Percentiles rank a stretch among this genome's conserved stretches.
Conservation (phyloP, 2,329 filamentous ascomycete genomes). For the Cercospora zeina region DNA sequence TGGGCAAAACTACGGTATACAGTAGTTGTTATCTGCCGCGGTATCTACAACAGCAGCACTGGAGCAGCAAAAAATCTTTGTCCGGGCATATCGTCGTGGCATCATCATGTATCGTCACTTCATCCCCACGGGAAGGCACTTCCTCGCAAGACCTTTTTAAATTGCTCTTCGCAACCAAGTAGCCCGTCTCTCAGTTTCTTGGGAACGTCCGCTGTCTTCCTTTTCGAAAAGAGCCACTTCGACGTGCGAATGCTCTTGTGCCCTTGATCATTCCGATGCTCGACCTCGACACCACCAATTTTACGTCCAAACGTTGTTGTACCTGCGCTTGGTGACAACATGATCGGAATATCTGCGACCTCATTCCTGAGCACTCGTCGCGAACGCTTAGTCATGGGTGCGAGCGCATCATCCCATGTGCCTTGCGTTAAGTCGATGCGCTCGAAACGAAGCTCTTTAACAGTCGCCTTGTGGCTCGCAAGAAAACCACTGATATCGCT, state of each 20-base stretch:
- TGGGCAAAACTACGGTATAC: slow-evolving; percentile 5
- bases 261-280: slow-evolving; percentile 15
- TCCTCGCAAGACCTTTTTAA: slow-evolving; percentile 34
- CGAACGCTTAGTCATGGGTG: slow-evolving; percentile 59
- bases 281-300: slow-evolving; percentile 28
- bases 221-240: slow-evolving; percentile 28
- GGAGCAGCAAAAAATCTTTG: background rate
- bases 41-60: slow-evolving; percentile 3
- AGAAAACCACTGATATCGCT: slow-evolving; percentile 71
- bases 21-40: slow-evolving; percentile 3
- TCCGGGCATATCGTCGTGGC: slow-evolving; percentile 8
- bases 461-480: slow-evolving; percentile 62
- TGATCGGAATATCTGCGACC: slow-evolving; percentile 38
- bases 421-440: slow-evolving; percentile 70
- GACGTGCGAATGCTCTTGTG: slow-evolving; percentile 30
- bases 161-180: slow-evolving; percentile 33
- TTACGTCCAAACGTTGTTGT: slow-evolving; percentile 20
- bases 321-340: slow-evolving; percentile 36
- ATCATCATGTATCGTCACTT: slow-evolving; percentile 15
- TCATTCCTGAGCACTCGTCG: slow-evolving; percentile 14
- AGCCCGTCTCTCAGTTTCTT: slow-evolving; percentile 32
- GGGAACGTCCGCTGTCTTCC: slow-evolving; percentile 22
- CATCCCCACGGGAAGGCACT: slow-evolving; percentile 34
- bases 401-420: slow-evolving; percentile 80
- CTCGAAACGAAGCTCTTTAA: slow-evolving; percentile 78